Base-by-base conservation (phyloP, 1,284 basidiomycete species). In the Boletus putidus region DNA sequence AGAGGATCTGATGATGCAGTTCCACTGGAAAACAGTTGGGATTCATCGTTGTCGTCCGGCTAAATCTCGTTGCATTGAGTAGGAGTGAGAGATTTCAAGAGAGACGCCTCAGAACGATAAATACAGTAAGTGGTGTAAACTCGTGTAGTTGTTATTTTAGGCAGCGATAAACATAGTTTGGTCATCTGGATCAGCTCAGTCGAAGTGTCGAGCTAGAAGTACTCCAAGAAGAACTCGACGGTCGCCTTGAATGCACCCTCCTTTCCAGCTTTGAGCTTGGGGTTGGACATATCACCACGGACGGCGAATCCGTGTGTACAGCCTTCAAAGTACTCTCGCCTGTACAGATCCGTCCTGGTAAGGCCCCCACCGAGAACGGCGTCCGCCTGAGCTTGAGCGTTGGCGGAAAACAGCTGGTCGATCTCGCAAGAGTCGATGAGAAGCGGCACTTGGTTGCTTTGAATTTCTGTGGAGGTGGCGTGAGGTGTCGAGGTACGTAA, bases 231-330 rank as follows among this genome's bases (percentile, higher is more conserved):
- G 80, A 79, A 85, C 65, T 79, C 76, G 10, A 85, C 78, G 6
- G 78, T 72, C 31, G 76, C 70, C 66, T 79, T 80, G 71, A 85
- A 84, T 1, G 84, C 76, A 35, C 81, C 83, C 68, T 87, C 85
- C 70, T 86, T 87, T 4, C 76, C 81, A 16, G 76, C 78, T 67
- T 82, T 82, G 49, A 79, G 75, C 57, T 75, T 73, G 10, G 68
- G 66, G 52, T 76, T 63, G 48, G 65, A 69, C 62, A 61, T 21
- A 16, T 72, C 67, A 59, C 78, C 78, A 33, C 68, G 60, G 20
- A 77, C 75, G 3, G 79, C 74, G 65, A 84, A 85, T 0, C 83
- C 83, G 67, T 86, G 84, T 10, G n/a, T 20, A 14, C 57, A 58
- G 10, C 68, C 51, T 18, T 21, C 18, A 68, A 73, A 79, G 66